Evolutionary conservation across 768 basidiomycete genomes (phyloP), one percentile per base, ranked within the genome.

Genomic region (Hypsizygus marmoreus): DNA sequence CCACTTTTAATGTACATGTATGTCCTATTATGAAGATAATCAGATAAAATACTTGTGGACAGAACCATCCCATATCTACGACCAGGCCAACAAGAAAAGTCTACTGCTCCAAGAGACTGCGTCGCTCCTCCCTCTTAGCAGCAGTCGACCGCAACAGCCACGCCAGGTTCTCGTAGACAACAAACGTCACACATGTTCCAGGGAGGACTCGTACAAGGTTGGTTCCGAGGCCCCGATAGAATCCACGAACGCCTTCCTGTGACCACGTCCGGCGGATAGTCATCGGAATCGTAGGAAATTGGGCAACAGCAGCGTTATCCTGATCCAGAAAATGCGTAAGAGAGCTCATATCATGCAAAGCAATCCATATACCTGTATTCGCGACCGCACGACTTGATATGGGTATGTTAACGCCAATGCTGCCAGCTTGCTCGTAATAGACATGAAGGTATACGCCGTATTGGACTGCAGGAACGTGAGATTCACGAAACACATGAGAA

Each of bases 151-250:
- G 74, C 32, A 93, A 64, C 20, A 91, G 59, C 90, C 90, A 93
- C 0, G 91, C 90, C 44, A 93, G 62, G 54, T 93, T 93, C 63
- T 93, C 97, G 63, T 98, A 99, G 14, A 97, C 94, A 29, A 98
- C 95, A 55, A 98, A 97, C 4, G 95, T 98, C 35, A 97, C 89
- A 63, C 95, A 97, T 3, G 95, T 98, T 22, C 95, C 97, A 0
- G 97, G 97, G 12, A 98, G 76, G 38, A 99, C 95, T 11, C 97
- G 82, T 10, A 99, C 83, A 19, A 97, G 78, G 60, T 97, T 98
- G 20, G 92, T 95, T 2, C 86, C 95, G 6, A 99, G 77, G 1
- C 97, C 97, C 38, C 95, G 88, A 68, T 97, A 99, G 64, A 98
- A 98, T 1, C 92, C 95, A 36, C 73, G 69, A 12, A 86, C 31